phyloP scores from a whole-genome alignment of 164 flowering plant species.

The Nelumbo lutea region DNA sequence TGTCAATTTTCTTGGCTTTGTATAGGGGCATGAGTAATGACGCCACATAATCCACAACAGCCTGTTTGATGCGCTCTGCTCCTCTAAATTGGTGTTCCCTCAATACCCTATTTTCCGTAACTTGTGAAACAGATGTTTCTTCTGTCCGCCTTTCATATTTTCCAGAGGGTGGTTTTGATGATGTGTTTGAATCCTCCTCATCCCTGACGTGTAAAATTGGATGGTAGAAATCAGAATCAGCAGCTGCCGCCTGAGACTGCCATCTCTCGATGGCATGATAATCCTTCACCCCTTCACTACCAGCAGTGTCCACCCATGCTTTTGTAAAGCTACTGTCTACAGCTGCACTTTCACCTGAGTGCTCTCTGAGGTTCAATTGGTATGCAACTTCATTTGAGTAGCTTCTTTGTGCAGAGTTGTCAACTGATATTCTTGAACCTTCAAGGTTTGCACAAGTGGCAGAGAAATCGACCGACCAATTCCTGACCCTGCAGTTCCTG shows the following conservation, averaged over 20 bases:
- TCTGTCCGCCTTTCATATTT: constrained; percentile 42
- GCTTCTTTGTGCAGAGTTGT: constrained; percentile 69
- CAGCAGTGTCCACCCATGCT: constrained; percentile 93
- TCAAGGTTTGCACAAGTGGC: constrained; percentile 76
- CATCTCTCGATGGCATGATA: constrained; percentile 91
- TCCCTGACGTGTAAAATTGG: constrained; percentile 40
- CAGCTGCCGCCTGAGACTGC: constrained; percentile 95
- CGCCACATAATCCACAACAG: constrained; percentile 85
- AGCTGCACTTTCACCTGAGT: constrained; percentile 89
- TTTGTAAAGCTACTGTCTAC: constrained; percentile 64
- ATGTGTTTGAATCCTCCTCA: constrained; percentile 74
- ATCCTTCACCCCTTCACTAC: constrained; percentile 77
- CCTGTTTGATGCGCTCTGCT: constrained; percentile 68
- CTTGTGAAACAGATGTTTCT: constrained; percentile 75
- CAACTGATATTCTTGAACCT: constrained; percentile 55
- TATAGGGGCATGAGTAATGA: constrained; percentile 96
- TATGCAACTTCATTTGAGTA: constrained; percentile 61
- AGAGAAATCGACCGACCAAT: constrained; percentile 97
- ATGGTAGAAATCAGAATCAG: constrained; percentile 52
- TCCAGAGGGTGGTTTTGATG: constrained; percentile 28
- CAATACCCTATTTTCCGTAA: constrained; percentile 44
- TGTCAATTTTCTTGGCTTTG: constrained; percentile 87
- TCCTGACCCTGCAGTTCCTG: constrained; percentile 86
- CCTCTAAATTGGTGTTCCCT: constrained; percentile 50
- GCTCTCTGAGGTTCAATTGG: constrained; percentile 64